A percentile compares a stretch with the other conserved stretches of the same genome.
These are phyloP conservation scores for Halophytophthora batemanensis DNA, from an alignment of 352 stramenopile species.

Conservation along the genomic window DNA sequence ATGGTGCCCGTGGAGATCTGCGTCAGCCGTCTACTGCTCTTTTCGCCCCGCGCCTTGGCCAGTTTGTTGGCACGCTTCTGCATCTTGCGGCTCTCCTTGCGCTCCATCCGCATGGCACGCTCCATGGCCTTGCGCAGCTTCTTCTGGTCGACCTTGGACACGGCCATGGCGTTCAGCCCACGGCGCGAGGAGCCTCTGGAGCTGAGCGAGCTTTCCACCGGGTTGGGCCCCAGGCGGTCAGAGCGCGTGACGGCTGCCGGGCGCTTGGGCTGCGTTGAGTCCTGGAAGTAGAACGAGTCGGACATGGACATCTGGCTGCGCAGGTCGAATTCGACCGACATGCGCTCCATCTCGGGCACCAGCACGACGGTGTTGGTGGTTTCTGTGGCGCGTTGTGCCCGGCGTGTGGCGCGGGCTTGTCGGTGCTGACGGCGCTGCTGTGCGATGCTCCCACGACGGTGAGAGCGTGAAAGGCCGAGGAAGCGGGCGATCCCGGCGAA, in stretches of 20 bases:
- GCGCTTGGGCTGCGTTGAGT: too few species aligned
- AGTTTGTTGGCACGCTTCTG: conserved; percentile 21
- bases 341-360: conserved; percentile 2
- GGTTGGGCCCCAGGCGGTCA: conserved; percentile 4
- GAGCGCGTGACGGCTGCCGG: conserved; percentile 2
- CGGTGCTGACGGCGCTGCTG: conserved; percentile 1
- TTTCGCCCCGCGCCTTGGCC: conserved; percentile 10
- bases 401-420: background rate
- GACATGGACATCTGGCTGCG: conserved; percentile 16
- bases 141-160: conserved; percentile 27
- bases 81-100: conserved; percentile 33
- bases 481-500: conserved; percentile 7
- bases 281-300: conserved; percentile 8
- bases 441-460: background rate
- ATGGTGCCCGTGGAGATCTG: conserved; percentile 6
- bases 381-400: conserved; percentile 1
- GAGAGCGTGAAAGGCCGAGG: conserved; percentile 4
- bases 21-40: conserved; percentile 12
- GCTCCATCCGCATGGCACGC: conserved; percentile 22
- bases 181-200: conserved; percentile 11
- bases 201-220: conserved; percentile 3
- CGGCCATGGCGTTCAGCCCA: background rate
- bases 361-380: background rate
- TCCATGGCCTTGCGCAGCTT: conserved; percentile 31
- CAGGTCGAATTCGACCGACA: conserved; percentile 18